Evolutionary conservation across 2,329 filamentous ascomycete species (phyloP), one percentile per base, ranked within the genome.

Genomic region (Sporothrix euskadiensis): DNA sequence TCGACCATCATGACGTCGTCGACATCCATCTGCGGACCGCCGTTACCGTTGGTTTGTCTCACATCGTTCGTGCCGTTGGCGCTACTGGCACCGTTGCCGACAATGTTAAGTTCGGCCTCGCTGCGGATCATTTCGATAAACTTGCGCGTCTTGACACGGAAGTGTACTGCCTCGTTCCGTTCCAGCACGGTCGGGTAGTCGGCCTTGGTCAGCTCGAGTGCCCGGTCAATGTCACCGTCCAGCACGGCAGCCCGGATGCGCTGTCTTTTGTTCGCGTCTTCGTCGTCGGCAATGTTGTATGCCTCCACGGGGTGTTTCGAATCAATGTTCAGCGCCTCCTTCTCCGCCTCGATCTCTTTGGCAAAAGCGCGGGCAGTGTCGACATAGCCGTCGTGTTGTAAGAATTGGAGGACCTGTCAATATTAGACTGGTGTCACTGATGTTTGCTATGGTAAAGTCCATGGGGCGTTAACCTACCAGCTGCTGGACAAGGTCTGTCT

Each of bases 371-470:
- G 89, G 9, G 94, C 94, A 0, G 95, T 97, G 77, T 98, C 95
- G 8, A 98, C 91, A 77, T 98, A 98, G 74, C 96, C 96, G 78
- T 98, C 96, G 78, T 98, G 95, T 52, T 94, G 92, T 16, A 99
- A 84, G 77, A 97, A 98, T 81, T 98, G 94, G 54, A 94, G 87
- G 22, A 90, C 61, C 61, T 66, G n/a, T 44, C 5, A 4, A 22
- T 47, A 39, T 66, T 66, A 66, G 39, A 16, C 7, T 3, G 3
- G 22, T 30, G 22, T 14, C 19, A 14, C n/a, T 44, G 8, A 32
- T 35, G 14, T 8, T 8, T 32, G 35, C 5, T 16, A 12, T 7
- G 9, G 19, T 16, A 41, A 0, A 1, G 6, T 22, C 6, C 9
- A 22, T 22, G n/a, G n/a, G 12, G 9, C 39, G 14, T 9, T 2